Conservation (phyloP, 345 rosid genomes). For the Ceriops tagal region DNA sequence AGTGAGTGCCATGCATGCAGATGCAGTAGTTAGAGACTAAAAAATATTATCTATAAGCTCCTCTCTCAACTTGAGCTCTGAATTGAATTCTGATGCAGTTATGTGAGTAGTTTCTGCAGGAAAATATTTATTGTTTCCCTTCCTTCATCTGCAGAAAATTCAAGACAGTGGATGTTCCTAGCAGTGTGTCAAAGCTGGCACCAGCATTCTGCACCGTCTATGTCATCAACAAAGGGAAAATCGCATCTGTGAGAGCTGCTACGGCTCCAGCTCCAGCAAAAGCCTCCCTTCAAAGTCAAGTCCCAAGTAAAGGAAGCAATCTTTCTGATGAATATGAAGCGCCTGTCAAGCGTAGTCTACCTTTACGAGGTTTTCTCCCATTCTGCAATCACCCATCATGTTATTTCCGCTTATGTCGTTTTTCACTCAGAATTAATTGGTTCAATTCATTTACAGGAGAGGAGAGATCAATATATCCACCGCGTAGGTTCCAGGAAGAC, state of each 20-base stretch:
- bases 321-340: background rate
- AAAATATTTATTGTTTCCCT: background rate
- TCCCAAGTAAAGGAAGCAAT: background rate
- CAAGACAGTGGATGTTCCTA: conserved; percentile 53
- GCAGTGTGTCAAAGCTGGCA: conserved; percentile 49
- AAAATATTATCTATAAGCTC: too few relatives aligned
- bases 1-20: too few relatives aligned
- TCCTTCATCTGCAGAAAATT: conserved; percentile 42
- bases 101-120: background rate
- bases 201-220: conserved; percentile 75
- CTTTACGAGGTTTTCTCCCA: background rate
- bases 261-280: conserved; percentile 33
- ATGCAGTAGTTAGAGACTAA: too few relatives aligned
- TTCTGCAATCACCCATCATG: background rate
- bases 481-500: background rate
- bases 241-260: conserved; percentile 56
- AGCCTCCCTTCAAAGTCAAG: background rate
- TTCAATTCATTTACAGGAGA: background rate
- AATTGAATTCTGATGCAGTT: background rate
- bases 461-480: background rate
- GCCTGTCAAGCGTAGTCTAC: background rate
- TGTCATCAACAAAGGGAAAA: conserved; percentile 59
- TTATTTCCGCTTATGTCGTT: background rate
- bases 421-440: background rate
- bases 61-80: too few relatives aligned